Evolutionary conservation across 768 basidiomycete genomes (phyloP).

Genomic region (Suillus placidus): DNA sequence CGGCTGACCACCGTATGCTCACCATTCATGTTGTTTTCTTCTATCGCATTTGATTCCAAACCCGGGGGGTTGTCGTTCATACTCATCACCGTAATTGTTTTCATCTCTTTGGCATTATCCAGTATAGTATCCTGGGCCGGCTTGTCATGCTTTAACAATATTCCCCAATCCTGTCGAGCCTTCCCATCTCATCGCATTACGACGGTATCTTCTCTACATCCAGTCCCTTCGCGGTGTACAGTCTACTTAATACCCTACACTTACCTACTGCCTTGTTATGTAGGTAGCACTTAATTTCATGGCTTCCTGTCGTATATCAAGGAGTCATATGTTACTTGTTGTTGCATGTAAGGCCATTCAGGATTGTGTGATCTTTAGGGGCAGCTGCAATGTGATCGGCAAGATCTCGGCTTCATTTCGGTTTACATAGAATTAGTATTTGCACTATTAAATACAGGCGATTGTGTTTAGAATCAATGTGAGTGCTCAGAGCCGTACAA

Average conservation of each 20-base stretch:
- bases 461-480: not conserved
- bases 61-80: conserved; percentile 27
- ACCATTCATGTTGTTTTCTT: conserved; percentile 24
- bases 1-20: conserved; percentile 20
- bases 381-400: not conserved
- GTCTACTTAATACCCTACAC: conserved; percentile 37
- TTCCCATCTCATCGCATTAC: conserved; percentile 33
- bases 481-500: not conserved
- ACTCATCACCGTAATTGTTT: conserved; percentile 36
- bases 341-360: conserved; percentile 4
- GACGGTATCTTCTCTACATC: conserved; percentile 23
- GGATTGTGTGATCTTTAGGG: not conserved
- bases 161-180: conserved; percentile 20
- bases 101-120: conserved; percentile 30
- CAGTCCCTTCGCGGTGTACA: conserved; percentile 34
- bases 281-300: conserved; percentile 34
- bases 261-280: conserved; percentile 37
- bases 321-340: conserved; percentile 19
- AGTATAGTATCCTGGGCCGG: conserved; percentile 28
- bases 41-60: conserved; percentile 19
- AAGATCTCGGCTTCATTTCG: not conserved
- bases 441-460: not conserved
- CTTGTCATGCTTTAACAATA: conserved; percentile 30
- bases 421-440: not conserved
- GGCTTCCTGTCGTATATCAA: conserved; percentile 25